Evolutionary conservation across 2,329 filamentous ascomycete genomes (phyloP), one percentile per base, ranked within the genome.

Genomic region (Trichoderma koningiopsis): DNA sequence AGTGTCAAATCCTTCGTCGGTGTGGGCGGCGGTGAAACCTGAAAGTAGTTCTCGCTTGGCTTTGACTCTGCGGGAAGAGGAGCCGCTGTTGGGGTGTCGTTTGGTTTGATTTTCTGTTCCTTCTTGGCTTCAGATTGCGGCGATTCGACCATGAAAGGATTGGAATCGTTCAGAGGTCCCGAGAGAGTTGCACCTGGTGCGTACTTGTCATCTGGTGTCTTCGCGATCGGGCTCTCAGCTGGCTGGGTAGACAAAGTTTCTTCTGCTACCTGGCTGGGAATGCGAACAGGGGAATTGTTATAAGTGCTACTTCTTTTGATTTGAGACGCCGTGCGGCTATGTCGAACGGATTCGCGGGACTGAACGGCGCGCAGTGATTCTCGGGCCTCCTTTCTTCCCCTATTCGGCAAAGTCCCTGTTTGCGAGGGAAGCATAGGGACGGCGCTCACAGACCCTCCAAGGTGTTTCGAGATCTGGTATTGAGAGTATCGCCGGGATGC

Each of bases 391-490:
- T 82, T 84, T 70, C 92, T 87, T 35, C 93, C 93, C 71, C 94
- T 87, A 76, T 97, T 97, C 5, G 94, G 94, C 72, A 95, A 86
- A 1, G 92, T 93, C 4, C 91, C 91, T 71, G 90, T 93, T 77
- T 96, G 93, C 33, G 92, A 85, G 31, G 95, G 94, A 24, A 98
- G 87, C 76, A 96, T 92, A 7, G 94, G 93, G 19, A 98, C 91
- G 24, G 92, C 93, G 79, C 90, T 94, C 19, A 92, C 87, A 49
- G 91, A 90, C 19, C 89, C 87, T 13, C 95, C 95, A 2, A 98
- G 84, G 75, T 97, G 94, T 77, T 97, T 98, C 57, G 93, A 93
- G 74, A 99, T 97, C 77, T 99, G 96, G 78, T 98, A 99, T 65
- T 94, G 92, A 2, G 96, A 98, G 78, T 98, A 99, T 76, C 96